Percentiles rank a stretch among this genome's conserved stretches.
Conservation (phyloP, 345 rosid genomes). For the Ceriops zippeliana region DNA sequence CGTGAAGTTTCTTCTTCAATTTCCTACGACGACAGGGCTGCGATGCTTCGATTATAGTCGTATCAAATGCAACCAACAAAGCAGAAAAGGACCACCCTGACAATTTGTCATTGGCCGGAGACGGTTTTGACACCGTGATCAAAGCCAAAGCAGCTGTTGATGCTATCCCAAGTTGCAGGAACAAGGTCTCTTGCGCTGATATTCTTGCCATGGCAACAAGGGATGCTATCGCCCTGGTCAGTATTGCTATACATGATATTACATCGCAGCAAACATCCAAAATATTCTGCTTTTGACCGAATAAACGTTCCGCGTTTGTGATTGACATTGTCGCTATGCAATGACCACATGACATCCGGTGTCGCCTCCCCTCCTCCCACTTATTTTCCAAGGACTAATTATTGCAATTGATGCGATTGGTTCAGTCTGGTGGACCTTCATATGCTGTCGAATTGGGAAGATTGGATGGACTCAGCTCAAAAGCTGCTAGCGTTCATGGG, state of each 20-base stretch:
- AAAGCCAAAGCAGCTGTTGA: slow-evolving; percentile 23
- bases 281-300: too few species aligned
- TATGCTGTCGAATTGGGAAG: slow-evolving; percentile 25
- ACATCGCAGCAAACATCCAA: too few species aligned
- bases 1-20: not conserved
- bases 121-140: not conserved
- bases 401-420: not conserved
- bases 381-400: not conserved
- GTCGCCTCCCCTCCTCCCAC: too few species aligned
- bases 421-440: slow-evolving; percentile 26
- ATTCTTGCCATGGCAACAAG: slow-evolving; percentile 24
- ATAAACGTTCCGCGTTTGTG: too few species aligned
- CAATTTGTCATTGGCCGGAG: slow-evolving; percentile 24
- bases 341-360: too few species aligned
- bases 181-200: slow-evolving; percentile 25
- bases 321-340: too few species aligned
- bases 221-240: slow-evolving; percentile 21
- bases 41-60: slow-evolving; percentile 23
- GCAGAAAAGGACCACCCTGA: slow-evolving; percentile 23
- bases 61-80: slow-evolving; percentile 7
- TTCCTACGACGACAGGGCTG: slow-evolving; percentile 12
- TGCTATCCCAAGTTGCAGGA: slow-evolving; percentile 6
- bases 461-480: slow-evolving; percentile 19
- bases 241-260: too few species aligned
- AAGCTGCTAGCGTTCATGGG: slow-evolving; percentile 11